These are phyloP conservation scores for Epichloe bromicola DNA, from an alignment of 2,329 filamentous ascomycete species.

Conservation along the genomic window DNA sequence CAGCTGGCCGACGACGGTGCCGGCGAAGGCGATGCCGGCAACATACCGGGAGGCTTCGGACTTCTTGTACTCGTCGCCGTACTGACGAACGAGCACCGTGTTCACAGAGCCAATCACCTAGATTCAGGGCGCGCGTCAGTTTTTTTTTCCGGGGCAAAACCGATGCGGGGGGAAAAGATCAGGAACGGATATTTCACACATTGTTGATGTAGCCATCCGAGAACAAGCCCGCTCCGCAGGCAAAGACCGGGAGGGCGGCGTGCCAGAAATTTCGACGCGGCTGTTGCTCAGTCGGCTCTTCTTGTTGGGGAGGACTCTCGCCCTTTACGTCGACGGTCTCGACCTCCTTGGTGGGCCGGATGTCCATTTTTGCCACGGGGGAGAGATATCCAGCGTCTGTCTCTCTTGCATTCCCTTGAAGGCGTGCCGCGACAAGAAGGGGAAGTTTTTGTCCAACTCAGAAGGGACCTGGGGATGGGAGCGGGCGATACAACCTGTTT, in stretches of 20 bases:
- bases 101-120: conserved; percentile 80
- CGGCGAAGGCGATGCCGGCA: conserved; percentile 70
- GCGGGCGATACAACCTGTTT: too few species aligned
- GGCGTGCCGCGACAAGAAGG: too few species aligned
- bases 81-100: conserved; percentile 58
- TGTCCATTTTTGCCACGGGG: too few species aligned
- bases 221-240: conserved; percentile 81
- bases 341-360: too few species aligned
- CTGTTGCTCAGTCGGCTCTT: too few species aligned
- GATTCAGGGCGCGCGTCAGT: neutral
- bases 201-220: conserved; percentile 89
- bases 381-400: too few species aligned
- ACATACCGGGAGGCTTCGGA: conserved; percentile 64
- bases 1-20: conserved; percentile 72
- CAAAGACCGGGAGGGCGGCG: conserved; percentile 55
- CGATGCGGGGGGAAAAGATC: too few species aligned
- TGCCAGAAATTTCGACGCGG: neutral
- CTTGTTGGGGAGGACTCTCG: too few species aligned
- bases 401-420: too few species aligned
- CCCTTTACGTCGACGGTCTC: too few species aligned
- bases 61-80: conserved; percentile 52
- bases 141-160: conserved; percentile 4
- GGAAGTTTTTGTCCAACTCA: too few species aligned
- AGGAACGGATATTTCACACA: conserved; percentile 25
- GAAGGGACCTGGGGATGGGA: too few species aligned